A percentile compares a stretch with the other conserved stretches of the same genome.
These are phyloP conservation scores for Irpex rosettiformis DNA, from an alignment of 1,284 basidiomycete genomes.

Conservation along the genomic window DNA sequence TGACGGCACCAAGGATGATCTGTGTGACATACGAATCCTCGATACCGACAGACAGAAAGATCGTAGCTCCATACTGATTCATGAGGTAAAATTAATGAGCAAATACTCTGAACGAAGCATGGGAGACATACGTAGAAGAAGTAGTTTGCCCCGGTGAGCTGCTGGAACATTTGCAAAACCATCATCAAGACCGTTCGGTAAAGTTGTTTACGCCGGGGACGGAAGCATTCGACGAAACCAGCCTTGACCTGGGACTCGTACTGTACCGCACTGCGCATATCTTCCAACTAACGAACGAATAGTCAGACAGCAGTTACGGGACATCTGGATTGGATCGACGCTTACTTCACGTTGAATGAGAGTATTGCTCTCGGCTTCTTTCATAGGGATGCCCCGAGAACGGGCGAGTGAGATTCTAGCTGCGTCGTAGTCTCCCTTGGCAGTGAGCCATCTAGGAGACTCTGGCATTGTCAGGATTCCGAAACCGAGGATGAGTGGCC, in stretches of 20 bases:
- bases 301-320: neutral
- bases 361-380: conserved; percentile 39
- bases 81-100: neutral
- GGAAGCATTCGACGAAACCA: conserved; percentile 66
- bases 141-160: conserved; percentile 72
- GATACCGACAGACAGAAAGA: conserved; percentile 70
- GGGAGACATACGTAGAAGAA: conserved; percentile 50
- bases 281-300: conserved; percentile 30
- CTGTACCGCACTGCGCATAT: conserved; percentile 46
- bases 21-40: conserved; percentile 67
- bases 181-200: conserved; percentile 68
- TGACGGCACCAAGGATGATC: conserved; percentile 70
- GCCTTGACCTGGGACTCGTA: conserved; percentile 42
- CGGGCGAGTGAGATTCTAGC: conserved; percentile 51
- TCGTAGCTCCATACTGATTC: conserved; percentile 60
- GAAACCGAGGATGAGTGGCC: conserved; percentile 60
- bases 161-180: conserved; percentile 69
- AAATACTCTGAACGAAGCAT: neutral
- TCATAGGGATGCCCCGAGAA: conserved; percentile 47
- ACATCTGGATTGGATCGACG: neutral
- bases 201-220: conserved; percentile 45
- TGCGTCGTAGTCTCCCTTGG: conserved; percentile 46
- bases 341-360: conserved; percentile 44
- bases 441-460: conserved; percentile 68
- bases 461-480: conserved; percentile 80